Evolutionary conservation across 2,329 filamentous ascomycete species (phyloP), one percentile per base, ranked within the genome.

Genomic region (Atkinsonella hypoxylon): DNA sequence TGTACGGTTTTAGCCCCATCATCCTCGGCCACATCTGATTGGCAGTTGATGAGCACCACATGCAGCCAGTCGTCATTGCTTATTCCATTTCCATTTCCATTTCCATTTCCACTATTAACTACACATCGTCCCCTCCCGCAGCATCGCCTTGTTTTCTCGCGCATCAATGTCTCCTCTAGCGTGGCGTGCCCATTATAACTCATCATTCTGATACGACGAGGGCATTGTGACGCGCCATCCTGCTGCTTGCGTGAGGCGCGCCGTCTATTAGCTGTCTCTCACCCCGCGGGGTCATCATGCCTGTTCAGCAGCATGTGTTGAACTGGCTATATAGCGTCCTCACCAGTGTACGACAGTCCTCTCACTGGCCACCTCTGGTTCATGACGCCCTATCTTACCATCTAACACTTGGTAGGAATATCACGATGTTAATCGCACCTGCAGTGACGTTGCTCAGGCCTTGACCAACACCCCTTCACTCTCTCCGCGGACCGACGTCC

Each of bases 241-340:
- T 15, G 36, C 45, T 18, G 15, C 36, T n/a, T 31, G 34, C 15
- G 32, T 31, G 45, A 34, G 45, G 36, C 31, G 36, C 30, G 45
- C 45, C 45, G 45, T 13, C 17, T n/a, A n/a, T n/a, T n/a, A n/a
- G 31, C 18, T 15, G 17, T 12, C 20, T 15, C 31, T 34, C 36
- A 30, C 26, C 15, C 18, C 32, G 17, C n/a, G 17, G 10, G 15
- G 46, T 31, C 62, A 72, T 62, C 53, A 81, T 81, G 76, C 81
- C 83, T 60, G 87, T 95, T 64, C 85, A 88, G 61, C 89, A 95
- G 68, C 87, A 89, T 70, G 85, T 94, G 54, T 76, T 97, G 62
- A 90, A 89, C 70, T 97, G 91, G 91, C 82, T 97, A 6, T 95
- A 95, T 70, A 93, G 87, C 69, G 84, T 95, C 51, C 71, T 97